Base-by-base conservation (phyloP, 352 stramenopile genomes). In the Phytopythium mirpurense region DNA sequence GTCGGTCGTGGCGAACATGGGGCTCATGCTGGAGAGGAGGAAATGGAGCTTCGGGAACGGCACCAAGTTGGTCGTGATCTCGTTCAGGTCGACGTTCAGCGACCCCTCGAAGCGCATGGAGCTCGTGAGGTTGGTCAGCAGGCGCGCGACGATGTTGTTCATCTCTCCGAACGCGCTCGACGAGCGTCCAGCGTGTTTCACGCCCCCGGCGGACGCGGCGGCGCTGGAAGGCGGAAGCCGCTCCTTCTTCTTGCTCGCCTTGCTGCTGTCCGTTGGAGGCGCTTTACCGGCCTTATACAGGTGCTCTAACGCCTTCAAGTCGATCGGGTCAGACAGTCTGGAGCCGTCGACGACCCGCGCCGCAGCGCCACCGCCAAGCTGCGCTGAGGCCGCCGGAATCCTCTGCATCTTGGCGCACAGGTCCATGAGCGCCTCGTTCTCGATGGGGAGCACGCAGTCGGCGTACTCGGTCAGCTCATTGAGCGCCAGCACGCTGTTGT, bases 21-120 rank as follows among this genome's bases (percentile, higher is more conserved):
- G 78, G 21, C 72, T 86, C 63, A 90, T 83, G 43, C 81, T 92
- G 12, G 81, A 83, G 36, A 99, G 78, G 66, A 99, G 88, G 71
- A 99, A 99, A 67, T 99, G 96, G 51, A 99, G 97, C 57, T 96
- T 96, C 23, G 97, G 96, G 68, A 98, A 99, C 32, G 97, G 97
- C 37, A 99, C 96, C 68, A 99, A 83, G 78, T 99, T 99, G 59
- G 96, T 99, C 68, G 98, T 97, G 82, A 99, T 99, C 77, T 99
- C 96, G 58, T 96, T 99, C 52, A 99, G 78, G 84, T 99, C 97
- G 44, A 99, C 95, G 70, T 99, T 99, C 44, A 99, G 70, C 27
- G 93, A 94, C 47, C 97, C 96, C 71, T 98, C 92, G 70, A 99
- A 99, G 59, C 97, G 95, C 68, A 99, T 96, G 11, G 93, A 99